Conservation (phyloP, 2,329 filamentous ascomycete genomes). For the Apiospora rasikravindrae region DNA sequence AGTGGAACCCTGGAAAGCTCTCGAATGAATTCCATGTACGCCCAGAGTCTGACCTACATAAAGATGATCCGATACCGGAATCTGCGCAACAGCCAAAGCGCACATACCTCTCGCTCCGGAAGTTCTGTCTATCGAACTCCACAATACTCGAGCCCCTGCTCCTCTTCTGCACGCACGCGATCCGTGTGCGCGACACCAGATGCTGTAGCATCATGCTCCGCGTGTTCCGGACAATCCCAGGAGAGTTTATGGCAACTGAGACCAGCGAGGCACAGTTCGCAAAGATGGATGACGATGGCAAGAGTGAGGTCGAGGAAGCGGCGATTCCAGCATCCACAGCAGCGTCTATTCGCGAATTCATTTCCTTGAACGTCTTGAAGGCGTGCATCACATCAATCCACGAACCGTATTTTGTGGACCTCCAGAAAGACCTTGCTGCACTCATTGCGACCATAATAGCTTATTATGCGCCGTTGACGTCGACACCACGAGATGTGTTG, state of each 20-base stretch:
- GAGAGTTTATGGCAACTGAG: conserved; percentile 65
- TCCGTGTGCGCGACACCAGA: conserved; percentile 87
- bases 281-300: conserved; percentile 21
- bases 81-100: conserved; percentile 32
- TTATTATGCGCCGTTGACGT: conserved; percentile 72
- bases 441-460: conserved; percentile 86
- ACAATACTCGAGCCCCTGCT: conserved; percentile 86
- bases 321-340: conserved; percentile 60
- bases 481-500: conserved; percentile 77
- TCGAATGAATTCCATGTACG: not conserved
- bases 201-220: conserved; percentile 86
- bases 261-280: not conserved
- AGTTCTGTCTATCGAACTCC: conserved; percentile 80
- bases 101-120: conserved; percentile 68
- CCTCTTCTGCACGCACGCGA: conserved; percentile 87
- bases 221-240: conserved; percentile 84
- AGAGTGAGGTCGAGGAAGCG: conserved; percentile 42
- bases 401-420: conserved; percentile 95
- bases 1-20: conserved; percentile 33
- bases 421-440: conserved; percentile 88
- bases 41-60: conserved; percentile 37
- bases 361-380: conserved; percentile 86
- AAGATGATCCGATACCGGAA: conserved; percentile 24
- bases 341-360: conserved; percentile 82
- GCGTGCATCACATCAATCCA: conserved; percentile 89